Conservation (phyloP, 2,329 filamentous ascomycete genomes). For the Tolypocladium paradoxum region DNA sequence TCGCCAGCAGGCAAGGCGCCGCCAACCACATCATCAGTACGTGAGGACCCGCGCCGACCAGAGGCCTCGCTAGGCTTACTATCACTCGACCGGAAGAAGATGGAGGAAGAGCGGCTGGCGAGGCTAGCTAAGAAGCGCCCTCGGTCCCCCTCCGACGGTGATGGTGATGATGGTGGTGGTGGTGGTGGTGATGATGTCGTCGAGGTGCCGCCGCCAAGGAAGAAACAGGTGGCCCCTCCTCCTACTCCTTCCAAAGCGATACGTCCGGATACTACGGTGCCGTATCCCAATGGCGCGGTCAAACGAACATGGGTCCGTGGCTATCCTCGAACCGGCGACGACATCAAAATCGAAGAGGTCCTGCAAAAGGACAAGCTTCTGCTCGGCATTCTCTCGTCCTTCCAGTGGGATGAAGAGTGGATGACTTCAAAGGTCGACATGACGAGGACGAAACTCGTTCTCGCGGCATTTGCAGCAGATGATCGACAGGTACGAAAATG, state of each 20-base stretch:
- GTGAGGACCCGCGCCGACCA: background rate
- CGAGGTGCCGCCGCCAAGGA: constrained; percentile 18
- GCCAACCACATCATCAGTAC: background rate
- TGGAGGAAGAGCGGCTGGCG: constrained; percentile 76
- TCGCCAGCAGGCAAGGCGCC: background rate
- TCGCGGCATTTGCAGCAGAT: constrained; percentile 44
- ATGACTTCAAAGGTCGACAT: constrained; percentile 59
- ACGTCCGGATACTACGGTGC: constrained; percentile 14
- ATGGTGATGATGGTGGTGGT: constrained; percentile 12
- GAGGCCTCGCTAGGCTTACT: constrained; percentile 25
- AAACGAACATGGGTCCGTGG: constrained; percentile 72
- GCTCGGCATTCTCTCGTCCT: constrained; percentile 76
- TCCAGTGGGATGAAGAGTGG: constrained; percentile 78
- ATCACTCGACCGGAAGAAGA: constrained; percentile 63
- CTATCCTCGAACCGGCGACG: constrained; percentile 49
- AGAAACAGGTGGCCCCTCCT: background rate
- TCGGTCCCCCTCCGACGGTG: constrained; percentile 9
- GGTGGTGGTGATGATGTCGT: constrained; percentile 15
- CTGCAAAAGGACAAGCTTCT: constrained; percentile 62
- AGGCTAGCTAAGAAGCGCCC: constrained; percentile 48
- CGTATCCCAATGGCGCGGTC: constrained; percentile 50
- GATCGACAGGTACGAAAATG: constrained; percentile 37
- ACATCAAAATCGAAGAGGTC: constrained; percentile 83
- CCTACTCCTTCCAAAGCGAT: background rate
- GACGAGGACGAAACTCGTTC: constrained; percentile 47